Percentiles rank a stretch among this genome's conserved stretches.
Conservation (phyloP, 2,329 filamentous ascomycete species). For the Penicillium concentricum region DNA sequence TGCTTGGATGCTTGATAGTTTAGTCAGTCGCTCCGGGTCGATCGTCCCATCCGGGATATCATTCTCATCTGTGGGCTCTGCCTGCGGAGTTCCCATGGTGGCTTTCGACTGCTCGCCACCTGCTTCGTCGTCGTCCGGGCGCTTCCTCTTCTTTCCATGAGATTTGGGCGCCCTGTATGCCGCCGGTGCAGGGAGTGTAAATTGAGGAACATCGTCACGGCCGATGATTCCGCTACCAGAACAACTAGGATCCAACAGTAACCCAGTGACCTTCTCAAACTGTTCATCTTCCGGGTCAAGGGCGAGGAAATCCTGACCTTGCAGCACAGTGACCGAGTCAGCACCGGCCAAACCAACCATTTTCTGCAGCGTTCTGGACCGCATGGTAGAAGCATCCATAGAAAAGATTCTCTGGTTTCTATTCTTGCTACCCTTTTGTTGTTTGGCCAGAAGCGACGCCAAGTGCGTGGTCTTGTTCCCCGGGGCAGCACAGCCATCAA, state of each 20-base stretch:
- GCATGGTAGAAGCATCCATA: slow-evolving; percentile 43
- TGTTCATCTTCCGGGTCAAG: slow-evolving; percentile 63
- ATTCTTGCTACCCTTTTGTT: slow-evolving; percentile 22
- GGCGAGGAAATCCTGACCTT: slow-evolving; percentile 77
- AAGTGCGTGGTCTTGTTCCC: slow-evolving; percentile 97
- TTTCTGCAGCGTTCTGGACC: slow-evolving; percentile 74
- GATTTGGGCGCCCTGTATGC: slow-evolving; percentile 15
- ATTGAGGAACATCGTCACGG: slow-evolving; percentile 71
- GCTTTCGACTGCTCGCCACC: slow-evolving; percentile 9
- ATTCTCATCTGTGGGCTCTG: slow-evolving; percentile 39
- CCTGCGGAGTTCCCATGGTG: slow-evolving; percentile 6
- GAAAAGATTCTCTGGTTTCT: slow-evolving; percentile 52
- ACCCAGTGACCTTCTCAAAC: slow-evolving; percentile 70
- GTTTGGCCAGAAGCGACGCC: slow-evolving; percentile 64
- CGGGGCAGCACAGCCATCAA: slow-evolving; percentile 93
- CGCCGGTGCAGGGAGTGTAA: slow-evolving; percentile 57
- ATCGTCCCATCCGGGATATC: slow-evolving; percentile 45
- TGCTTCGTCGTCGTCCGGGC: slow-evolving; percentile 18
- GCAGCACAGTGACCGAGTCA: slow-evolving; percentile 64
- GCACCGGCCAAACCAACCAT: slow-evolving; percentile 82
- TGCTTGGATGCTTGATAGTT: slow-evolving; percentile 79
- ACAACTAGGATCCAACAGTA: slow-evolving; percentile 91
- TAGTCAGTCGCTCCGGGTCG: slow-evolving; percentile 64
- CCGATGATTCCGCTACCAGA: slow-evolving; percentile 94
- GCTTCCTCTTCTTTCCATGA: slow-evolving; percentile 46